Percentiles rank a stretch among this genome's conserved stretches.
phyloP scores from a whole-genome alignment of 495 filamentous ascomycete species.

The Talaromyces ruber region DNA sequence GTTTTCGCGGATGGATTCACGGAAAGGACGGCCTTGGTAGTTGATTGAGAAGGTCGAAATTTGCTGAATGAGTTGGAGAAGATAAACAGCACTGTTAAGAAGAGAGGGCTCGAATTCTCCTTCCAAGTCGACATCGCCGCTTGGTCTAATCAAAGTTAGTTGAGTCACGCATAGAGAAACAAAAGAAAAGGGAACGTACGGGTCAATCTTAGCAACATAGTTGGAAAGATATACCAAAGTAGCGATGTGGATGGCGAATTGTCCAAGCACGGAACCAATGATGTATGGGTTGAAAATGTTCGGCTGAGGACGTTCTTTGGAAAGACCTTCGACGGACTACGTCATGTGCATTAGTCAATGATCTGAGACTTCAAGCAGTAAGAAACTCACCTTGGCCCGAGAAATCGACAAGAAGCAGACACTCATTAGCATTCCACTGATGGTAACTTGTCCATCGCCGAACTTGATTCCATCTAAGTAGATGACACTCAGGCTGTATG shows the following conservation, averaged over 20 bases:
- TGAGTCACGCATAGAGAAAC: background rate
- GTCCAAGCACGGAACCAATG: conserved; percentile 93
- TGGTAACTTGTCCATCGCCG: conserved; percentile 95
- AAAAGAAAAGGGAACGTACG: conserved; percentile 47
- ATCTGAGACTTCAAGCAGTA: background rate
- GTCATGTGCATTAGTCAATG: conserved; percentile 14
- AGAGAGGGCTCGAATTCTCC: conserved; percentile 91
- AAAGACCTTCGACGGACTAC: conserved; percentile 83
- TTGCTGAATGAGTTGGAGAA: conserved; percentile 96
- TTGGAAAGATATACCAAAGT: conserved; percentile 92
- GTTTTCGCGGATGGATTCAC: conserved; percentile 92
- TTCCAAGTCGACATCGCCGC: conserved; percentile 76
- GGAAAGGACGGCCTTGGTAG: conserved; percentile 97
- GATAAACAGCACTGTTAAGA: conserved; percentile 94
- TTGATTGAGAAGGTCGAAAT: conserved; percentile 99
- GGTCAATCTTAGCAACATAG: conserved; percentile 74
- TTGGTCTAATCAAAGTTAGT: conserved; percentile 44
- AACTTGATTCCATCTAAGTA: conserved; percentile 99
- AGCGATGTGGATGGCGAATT: conserved; percentile 92
- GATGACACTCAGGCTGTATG: conserved; percentile 92
- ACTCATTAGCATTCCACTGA: conserved; percentile 99
- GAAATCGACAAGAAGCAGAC: conserved; percentile 98
- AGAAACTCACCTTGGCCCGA: conserved; percentile 61
- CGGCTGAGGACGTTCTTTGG: conserved; percentile 94
- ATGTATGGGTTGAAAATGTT: conserved; percentile 99